Evolutionary conservation across 1,284 basidiomycete genomes (phyloP), one percentile per base, ranked within the genome.

Genomic region (Microbotryum saponariae): DNA sequence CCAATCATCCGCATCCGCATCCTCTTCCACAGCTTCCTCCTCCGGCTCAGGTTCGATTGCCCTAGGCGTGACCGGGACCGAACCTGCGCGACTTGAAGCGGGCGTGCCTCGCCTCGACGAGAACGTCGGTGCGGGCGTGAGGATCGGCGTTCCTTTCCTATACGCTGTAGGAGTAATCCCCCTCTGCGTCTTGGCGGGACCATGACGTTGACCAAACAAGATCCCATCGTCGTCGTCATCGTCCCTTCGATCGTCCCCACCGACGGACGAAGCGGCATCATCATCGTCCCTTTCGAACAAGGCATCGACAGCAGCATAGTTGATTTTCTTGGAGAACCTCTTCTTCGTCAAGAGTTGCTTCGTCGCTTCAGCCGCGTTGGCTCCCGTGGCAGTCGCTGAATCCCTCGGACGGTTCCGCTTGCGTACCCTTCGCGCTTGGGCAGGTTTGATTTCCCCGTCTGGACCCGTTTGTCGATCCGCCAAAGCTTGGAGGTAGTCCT

Each of bases 311-410:
- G 88, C 89, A 68, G 88, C 85, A 73, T 92, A 92, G 73, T 92
- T 92, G 75, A 92, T 91, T 56, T 89, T 83, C 71, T 88, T 88
- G 76, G 87, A 89, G 75, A 90, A 89, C 58, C 75, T 75, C 74
- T 84, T 88, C 76, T 88, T 88, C 78, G 87, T 86, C 69, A 91
- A 78, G 45, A 92, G 79, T 61, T 85, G 87, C 27, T 81, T 82
- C 42, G 90, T 87, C 4, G 88, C 85, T 70, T 91, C 89, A 3
- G 86, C 88, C 51, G 78, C 83, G 20, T 85, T 88, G 51, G 54
- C 45, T 23, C 64, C 66, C 8, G 83, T 82, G 0, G 88, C 82
- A 6, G 82, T 87, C 0, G 83, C 81, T 18, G 85, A 82, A 64
- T 91, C 88, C 46, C 86, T 81, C 23, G 87, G 86, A 71, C 64